phyloP scores from a whole-genome alignment of 768 basidiomycete genomes.

The Xerocomellus dryophilus region DNA sequence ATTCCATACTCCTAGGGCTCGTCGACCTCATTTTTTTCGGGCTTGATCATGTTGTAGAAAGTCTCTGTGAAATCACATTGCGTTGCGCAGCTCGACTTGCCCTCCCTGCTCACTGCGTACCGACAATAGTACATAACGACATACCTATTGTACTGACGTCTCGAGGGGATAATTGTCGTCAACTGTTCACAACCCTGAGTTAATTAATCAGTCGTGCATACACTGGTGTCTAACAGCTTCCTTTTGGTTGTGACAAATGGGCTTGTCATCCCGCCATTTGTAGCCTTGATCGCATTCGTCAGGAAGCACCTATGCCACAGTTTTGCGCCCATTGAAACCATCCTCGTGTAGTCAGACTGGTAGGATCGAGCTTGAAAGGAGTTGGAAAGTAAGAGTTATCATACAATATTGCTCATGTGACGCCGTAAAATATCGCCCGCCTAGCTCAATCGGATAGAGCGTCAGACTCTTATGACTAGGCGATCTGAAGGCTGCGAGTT shows the following conservation, averaged over 20 bases:
- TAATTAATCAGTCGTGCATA: conserved; percentile 20
- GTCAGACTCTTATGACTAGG: conserved; percentile 57
- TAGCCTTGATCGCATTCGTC: conserved; percentile 7
- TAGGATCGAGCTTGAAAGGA: too few species aligned
- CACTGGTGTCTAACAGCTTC: conserved; percentile 1
- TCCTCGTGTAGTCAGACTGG: not conserved
- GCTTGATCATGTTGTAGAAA: too few species aligned
- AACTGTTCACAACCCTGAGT: too few species aligned
- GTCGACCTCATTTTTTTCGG: not conserved
- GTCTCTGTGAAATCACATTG: too few species aligned
- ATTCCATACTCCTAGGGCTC: not conserved
- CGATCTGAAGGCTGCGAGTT: conserved; percentile 62
- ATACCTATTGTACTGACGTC: too few species aligned
- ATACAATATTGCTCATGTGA: too few species aligned
- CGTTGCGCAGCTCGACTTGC: too few species aligned
- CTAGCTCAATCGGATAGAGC: conserved; percentile 70
- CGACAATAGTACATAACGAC: too few species aligned
- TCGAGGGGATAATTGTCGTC: not conserved
- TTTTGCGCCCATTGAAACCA: conserved; percentile 23
- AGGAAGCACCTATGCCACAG: conserved; percentile 18
- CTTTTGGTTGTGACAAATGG: conserved; percentile 10
- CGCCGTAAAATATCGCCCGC: conserved; percentile 50
- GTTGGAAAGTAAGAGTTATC: not conserved
- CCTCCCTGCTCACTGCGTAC: too few species aligned
- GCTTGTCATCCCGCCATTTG: conserved; percentile 11